Percentiles rank a stretch among this genome's conserved stretches.
phyloP scores from a whole-genome alignment of 768 basidiomycete genomes.

The Candolleomyces eurysporus region DNA sequence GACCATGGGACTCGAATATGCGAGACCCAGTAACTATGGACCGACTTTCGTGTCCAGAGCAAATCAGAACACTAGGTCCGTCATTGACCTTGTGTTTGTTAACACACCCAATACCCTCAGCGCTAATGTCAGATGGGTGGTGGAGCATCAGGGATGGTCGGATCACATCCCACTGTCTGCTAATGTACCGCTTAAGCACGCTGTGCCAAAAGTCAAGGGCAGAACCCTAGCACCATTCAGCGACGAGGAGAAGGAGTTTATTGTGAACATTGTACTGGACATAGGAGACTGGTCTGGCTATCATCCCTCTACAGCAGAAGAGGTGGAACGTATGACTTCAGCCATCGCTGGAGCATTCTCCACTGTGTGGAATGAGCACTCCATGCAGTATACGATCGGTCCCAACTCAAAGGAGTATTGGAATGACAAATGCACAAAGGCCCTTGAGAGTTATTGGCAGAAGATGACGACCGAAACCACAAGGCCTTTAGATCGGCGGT shows the following conservation, averaged over 20 bases:
- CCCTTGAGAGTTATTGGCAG: background rate
- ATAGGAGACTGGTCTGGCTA: background rate
- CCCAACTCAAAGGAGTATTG: background rate
- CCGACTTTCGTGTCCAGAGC: background rate
- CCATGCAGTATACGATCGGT: background rate
- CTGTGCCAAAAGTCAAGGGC: background rate
- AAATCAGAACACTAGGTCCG: background rate
- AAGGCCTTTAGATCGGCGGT: background rate
- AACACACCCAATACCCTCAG: background rate
- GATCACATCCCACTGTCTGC: background rate
- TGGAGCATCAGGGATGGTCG: background rate
- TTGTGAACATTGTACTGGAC: background rate
- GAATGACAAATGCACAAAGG: background rate
- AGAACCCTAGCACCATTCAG: background rate
- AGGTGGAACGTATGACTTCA: background rate
- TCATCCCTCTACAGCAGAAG: background rate
- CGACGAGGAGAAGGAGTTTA: background rate
- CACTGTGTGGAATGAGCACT: background rate
- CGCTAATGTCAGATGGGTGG: background rate
- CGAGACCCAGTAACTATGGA: background rate
- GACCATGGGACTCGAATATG: background rate
- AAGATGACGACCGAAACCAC: background rate
- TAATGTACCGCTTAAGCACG: background rate
- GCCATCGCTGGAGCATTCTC: background rate
- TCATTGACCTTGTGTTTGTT: background rate